Conservation (phyloP, 192 early-diverging fungal species). For the Physocladia obscura region DNA sequence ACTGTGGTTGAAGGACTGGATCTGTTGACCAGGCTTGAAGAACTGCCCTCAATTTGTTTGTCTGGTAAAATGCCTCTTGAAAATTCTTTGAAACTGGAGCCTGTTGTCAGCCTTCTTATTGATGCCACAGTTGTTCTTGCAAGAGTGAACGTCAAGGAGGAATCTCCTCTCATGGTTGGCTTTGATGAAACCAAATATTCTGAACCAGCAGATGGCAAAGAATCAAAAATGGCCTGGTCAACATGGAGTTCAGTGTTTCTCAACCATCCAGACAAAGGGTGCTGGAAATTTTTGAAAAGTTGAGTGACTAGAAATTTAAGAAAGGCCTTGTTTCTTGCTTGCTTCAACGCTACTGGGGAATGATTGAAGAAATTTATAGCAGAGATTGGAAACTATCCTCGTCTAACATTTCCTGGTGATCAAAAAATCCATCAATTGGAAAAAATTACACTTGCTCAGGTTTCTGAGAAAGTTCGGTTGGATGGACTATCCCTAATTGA, state of each 20-base stretch:
- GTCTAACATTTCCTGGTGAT: too few species aligned
- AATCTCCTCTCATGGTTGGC: neutral
- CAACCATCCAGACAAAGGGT: neutral
- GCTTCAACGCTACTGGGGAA: too few species aligned
- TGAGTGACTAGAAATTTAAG: neutral
- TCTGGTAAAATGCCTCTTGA: too few species aligned
- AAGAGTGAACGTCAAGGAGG: neutral
- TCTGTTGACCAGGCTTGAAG: too few species aligned
- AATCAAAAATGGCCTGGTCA: neutral
- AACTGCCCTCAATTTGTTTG: too few species aligned
- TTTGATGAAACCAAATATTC: neutral
- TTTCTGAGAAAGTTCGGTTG: too few species aligned
- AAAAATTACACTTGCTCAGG: too few species aligned
- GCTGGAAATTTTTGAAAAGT: slow-evolving; percentile 1
- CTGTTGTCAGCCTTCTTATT: neutral
- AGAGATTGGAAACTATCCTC: too few species aligned
- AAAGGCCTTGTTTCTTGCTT: neutral
- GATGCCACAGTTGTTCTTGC: slow-evolving; percentile 1
- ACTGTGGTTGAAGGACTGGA: too few species aligned
- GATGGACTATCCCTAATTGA: too few species aligned
- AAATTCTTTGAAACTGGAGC: neutral
- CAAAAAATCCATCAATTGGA: too few species aligned
- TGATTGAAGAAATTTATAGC: too few species aligned
- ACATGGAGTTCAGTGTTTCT: neutral
- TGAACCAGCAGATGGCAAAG: neutral